These are phyloP conservation scores for Cornus suecica DNA, from an alignment of 148 eudicot genomes.

Conservation along the genomic window DNA sequence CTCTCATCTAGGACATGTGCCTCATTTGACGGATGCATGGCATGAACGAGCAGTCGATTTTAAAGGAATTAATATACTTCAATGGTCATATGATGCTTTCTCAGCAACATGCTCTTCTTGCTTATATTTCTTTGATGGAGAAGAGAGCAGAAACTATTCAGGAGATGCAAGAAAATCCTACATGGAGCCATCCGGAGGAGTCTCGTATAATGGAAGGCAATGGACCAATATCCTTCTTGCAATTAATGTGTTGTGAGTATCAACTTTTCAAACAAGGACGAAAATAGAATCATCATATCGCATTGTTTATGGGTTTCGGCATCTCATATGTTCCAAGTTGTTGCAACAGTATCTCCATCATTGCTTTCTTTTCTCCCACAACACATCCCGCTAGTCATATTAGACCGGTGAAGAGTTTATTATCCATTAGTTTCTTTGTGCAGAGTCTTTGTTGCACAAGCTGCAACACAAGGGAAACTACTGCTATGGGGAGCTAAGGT, in stretches of 20 bases:
- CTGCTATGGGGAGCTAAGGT: conserved; percentile 89
- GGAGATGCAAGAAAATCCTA: conserved; percentile 29
- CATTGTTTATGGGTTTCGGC: background rate
- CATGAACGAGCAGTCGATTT: conserved; percentile 30
- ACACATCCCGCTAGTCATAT: background rate
- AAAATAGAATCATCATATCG: background rate
- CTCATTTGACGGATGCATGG: conserved; percentile 38
- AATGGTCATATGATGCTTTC: conserved; percentile 44
- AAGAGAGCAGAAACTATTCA: conserved; percentile 27
- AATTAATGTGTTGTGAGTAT: conserved; percentile 70
- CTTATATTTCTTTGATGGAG: conserved; percentile 51
- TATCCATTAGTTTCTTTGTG: conserved; percentile 16
- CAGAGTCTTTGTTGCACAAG: conserved; percentile 66
- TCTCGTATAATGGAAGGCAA: conserved; percentile 36
- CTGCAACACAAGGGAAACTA: conserved; percentile 59
- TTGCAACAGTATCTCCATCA: background rate
- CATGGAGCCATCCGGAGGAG: conserved; percentile 26
- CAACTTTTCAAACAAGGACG: conserved; percentile 3
- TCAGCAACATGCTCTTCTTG: conserved; percentile 33
- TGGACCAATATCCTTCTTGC: conserved; percentile 64
- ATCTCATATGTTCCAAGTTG: background rate
- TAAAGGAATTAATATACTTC: conserved; percentile 36
- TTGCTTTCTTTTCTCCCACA: background rate
- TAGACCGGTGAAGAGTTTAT: conserved; percentile 5
- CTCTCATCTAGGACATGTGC: conserved; percentile 20